These are phyloP conservation scores for Rhipidocladum racemiflorum DNA, from an alignment of 176 grass and related monocot genomes.

Conservation along the genomic window DNA sequence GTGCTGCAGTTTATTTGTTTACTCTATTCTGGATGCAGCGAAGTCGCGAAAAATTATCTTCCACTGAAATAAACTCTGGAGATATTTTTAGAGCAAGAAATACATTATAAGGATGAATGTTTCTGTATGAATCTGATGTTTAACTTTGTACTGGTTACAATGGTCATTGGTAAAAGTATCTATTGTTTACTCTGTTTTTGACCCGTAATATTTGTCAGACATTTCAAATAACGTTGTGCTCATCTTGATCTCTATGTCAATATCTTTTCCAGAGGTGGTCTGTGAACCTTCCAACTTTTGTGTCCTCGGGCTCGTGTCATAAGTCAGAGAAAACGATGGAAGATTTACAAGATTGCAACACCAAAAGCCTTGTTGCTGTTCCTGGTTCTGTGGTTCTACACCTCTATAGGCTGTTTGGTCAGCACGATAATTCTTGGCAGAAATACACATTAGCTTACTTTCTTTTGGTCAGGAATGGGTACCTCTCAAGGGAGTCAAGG, in stretches of 20 bases:
- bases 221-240: constrained; percentile 1
- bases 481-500: constrained; percentile 36
- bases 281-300: constrained; percentile 10
- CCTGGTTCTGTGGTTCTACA: constrained; percentile 51
- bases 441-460: constrained; percentile 62
- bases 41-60: not conserved
- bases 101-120: not conserved
- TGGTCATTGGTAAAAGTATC: not conserved
- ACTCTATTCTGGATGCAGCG: not conserved
- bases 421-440: constrained; percentile 64
- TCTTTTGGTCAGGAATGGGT: constrained; percentile 55
- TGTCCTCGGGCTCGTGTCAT: not conserved
- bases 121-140: not conserved
- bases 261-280: constrained; percentile 28
- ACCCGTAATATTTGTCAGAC: not conserved
- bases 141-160: not conserved
- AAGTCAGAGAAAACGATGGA: constrained; percentile 39
- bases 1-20: not conserved
- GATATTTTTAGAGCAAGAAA: not conserved
- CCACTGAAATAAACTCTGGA: not conserved
- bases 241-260: constrained; percentile 1
- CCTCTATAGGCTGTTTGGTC: constrained; percentile 53
- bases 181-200: not conserved
- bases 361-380: constrained; percentile 52
- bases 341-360: constrained; percentile 53